These are phyloP conservation scores for Lolium multiflorum DNA, from an alignment of 176 grass and related monocot species.

Conservation along the genomic window DNA sequence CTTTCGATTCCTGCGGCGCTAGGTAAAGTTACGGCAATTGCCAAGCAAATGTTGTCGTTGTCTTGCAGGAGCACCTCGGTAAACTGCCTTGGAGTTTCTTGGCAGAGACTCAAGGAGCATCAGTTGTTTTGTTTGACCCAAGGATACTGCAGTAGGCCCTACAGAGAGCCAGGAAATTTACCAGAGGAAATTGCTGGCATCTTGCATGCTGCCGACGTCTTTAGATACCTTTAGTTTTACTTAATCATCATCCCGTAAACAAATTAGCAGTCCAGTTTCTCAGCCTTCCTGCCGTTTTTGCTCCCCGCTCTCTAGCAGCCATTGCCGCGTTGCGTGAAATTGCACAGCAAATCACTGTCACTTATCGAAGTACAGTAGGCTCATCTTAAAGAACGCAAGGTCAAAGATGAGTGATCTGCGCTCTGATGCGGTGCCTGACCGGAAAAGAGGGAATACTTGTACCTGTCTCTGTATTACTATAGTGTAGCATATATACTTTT, in stretches of 20 bases:
- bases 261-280: neutral
- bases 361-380: neutral
- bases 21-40: conserved; percentile 14
- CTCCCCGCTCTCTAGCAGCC: neutral
- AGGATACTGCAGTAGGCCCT: neutral
- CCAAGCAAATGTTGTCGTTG: conserved; percentile 27
- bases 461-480: neutral
- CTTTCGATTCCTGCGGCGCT: neutral
- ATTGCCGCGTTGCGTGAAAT: neutral
- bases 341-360: neutral
- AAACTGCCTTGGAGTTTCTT: conserved; percentile 42
- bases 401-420: conserved; percentile 14
- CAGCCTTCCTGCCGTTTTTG: neutral
- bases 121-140: neutral
- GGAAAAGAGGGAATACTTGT: conserved; percentile 31
- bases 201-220: neutral
- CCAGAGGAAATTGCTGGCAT: neutral
- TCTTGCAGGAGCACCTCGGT: neutral
- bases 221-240: neutral
- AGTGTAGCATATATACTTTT: neutral
- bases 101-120: conserved; percentile 10
- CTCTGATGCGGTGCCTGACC: conserved; percentile 31
- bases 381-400: neutral
- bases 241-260: neutral
- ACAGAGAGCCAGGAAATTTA: neutral